Evolutionary conservation across 1,284 basidiomycete genomes (phyloP).

Genomic region (Vanrija humicola): DNA sequence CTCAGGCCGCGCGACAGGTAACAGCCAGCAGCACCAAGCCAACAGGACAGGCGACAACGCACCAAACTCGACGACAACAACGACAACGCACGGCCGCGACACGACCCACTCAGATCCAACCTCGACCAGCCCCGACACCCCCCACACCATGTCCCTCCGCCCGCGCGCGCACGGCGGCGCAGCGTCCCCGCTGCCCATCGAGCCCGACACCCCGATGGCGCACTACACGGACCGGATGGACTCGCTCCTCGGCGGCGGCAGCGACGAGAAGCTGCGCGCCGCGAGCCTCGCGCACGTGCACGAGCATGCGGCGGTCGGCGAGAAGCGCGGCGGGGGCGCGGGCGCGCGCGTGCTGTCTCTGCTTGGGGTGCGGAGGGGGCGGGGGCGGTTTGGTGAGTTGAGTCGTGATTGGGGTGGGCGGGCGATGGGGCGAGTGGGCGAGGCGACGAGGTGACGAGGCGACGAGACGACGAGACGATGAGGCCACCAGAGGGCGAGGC

Average conservation of each 20-base stretch:
- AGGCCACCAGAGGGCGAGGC: not conserved
- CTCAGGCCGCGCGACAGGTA: too few relatives aligned
- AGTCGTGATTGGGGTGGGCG: not conserved
- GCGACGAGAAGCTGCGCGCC: slow-evolving; percentile 2
- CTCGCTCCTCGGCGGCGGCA: too few relatives aligned
- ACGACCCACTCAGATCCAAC: too few relatives aligned
- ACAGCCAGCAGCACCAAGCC: too few relatives aligned
- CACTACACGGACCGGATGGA: slow-evolving; percentile 13
- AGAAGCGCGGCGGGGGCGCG: not conserved
- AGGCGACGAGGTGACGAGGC: not conserved
- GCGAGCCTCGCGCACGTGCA: not conserved
- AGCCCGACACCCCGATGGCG: slow-evolving; percentile 16
- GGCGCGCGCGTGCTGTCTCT: not conserved
- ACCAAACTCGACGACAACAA: too few relatives aligned
- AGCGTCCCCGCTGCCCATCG: not conserved
- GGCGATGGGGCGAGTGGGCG: not conserved
- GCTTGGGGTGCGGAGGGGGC: not conserved
- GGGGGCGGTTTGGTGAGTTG: slow-evolving; percentile 10
- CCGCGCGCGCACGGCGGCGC: not conserved
- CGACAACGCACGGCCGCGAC: too few relatives aligned
- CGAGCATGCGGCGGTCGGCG: not conserved
- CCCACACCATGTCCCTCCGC: slow-evolving; percentile 1
- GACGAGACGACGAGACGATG: not conserved
- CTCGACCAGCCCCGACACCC: too few relatives aligned
- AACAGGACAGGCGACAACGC: too few relatives aligned